These are phyloP conservation scores for Russula olivacea DNA, from an alignment of 768 basidiomycete genomes.

Conservation along the genomic window DNA sequence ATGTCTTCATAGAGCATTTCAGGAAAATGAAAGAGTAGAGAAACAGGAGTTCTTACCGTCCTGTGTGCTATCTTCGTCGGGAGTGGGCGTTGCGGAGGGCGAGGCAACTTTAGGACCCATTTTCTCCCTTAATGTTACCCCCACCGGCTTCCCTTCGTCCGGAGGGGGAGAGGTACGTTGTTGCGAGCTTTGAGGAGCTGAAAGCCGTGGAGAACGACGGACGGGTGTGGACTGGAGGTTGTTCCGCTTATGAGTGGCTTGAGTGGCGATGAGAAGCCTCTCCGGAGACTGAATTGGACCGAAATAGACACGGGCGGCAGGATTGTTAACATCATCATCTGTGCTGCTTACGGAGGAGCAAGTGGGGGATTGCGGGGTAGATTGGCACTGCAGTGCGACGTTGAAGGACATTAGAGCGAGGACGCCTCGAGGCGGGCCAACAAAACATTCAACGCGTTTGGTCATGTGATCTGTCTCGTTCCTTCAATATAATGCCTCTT, in stretches of 20 bases:
- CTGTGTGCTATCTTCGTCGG: constrained; percentile 12
- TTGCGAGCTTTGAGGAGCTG: neutral
- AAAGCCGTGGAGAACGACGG: constrained; percentile 14
- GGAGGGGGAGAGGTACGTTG: neutral
- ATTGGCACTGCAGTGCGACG: constrained; percentile 6
- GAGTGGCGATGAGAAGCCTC: constrained; percentile 22
- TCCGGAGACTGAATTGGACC: constrained; percentile 28
- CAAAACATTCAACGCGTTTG: constrained; percentile 24
- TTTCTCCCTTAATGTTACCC: neutral
- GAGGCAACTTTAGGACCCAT: neutral
- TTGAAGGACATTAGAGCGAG: constrained; percentile 19
- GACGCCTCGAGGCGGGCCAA: constrained; percentile 1
- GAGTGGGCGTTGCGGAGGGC: neutral
- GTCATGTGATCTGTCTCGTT: constrained; percentile 20
- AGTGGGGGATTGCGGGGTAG: constrained; percentile 14
- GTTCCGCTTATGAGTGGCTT: constrained; percentile 16
- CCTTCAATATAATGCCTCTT: neutral
- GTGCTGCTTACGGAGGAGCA: constrained; percentile 13
- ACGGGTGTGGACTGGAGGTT: constrained; percentile 10
- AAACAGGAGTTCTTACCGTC: constrained; percentile 16
- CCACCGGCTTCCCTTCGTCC: neutral
- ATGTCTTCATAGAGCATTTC: constrained; percentile 7
- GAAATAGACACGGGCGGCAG: constrained; percentile 26
- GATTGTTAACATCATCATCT: constrained; percentile 18
- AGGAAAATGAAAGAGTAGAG: neutral